Evolutionary conservation across 345 rosid genomes (phyloP).

Genomic region (Eucalyptus paniculata): DNA sequence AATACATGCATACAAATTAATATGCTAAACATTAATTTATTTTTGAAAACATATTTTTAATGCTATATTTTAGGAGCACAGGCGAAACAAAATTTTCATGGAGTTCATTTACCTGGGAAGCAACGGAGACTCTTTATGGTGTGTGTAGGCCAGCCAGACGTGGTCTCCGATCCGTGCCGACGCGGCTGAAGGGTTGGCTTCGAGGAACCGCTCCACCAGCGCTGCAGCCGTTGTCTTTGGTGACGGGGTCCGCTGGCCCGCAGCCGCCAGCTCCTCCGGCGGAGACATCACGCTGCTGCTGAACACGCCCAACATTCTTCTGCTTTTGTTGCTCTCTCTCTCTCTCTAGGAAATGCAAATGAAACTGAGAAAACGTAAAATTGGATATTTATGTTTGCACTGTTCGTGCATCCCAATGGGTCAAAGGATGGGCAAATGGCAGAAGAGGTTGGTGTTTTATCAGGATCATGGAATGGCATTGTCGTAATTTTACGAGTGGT

Average conservation of each 20-base stretch:
- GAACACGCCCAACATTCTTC: not conserved
- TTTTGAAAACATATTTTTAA: too few species aligned
- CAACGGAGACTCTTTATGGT: not conserved
- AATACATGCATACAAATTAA: not conserved
- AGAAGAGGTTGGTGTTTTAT: not conserved
- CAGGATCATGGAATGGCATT: not conserved
- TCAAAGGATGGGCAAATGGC: not conserved
- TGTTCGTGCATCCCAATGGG: not conserved
- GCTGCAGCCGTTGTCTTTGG: not conserved
- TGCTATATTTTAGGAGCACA: not conserved
- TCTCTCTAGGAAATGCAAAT: not conserved
- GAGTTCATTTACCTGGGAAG: not conserved
- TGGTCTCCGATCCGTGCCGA: not conserved
- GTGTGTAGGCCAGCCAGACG: not conserved
- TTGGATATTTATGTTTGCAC: not conserved
- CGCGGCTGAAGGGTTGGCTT: not conserved
- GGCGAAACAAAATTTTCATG: not conserved
- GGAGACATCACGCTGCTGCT: not conserved
- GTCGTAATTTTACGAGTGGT: not conserved
- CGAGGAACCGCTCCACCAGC: not conserved
- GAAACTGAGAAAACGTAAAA: not conserved
- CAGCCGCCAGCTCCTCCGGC: not conserved
- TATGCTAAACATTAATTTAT: not conserved
- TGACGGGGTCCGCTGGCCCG: not conserved
- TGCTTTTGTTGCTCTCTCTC: too few species aligned